These are phyloP conservation scores for Silene conica DNA, from an alignment of 148 eudicot species.

Conservation along the genomic window DNA sequence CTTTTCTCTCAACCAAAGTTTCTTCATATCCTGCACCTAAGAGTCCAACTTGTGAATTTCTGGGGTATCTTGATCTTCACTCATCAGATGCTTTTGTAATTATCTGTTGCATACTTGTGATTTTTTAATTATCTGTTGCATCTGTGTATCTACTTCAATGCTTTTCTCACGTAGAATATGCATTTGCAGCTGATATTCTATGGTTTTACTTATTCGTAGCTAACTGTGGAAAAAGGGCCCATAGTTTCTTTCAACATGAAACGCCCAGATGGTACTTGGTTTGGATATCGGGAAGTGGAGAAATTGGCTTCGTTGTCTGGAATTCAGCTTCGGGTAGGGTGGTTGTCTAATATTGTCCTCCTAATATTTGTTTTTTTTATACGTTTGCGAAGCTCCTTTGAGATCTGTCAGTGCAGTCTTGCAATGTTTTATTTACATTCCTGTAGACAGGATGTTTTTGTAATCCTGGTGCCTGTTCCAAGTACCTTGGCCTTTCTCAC, in stretches of 20 bases:
- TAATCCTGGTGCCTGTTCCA: slow-evolving; percentile 98
- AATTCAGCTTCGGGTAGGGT: slow-evolving; percentile 88
- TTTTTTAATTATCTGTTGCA: not conserved
- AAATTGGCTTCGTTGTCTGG: slow-evolving; percentile 89
- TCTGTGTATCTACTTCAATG: not conserved
- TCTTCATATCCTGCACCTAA: slow-evolving; percentile 6
- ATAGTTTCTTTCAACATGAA: slow-evolving; percentile 78
- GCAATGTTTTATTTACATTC: slow-evolving; percentile 21
- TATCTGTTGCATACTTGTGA: not conserved
- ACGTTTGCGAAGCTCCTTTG: not conserved
- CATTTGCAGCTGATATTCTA: not conserved
- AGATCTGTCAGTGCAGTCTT: not conserved
- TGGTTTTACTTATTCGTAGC: slow-evolving; percentile 29
- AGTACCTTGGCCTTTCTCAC: slow-evolving; percentile 87
- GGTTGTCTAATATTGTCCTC: slow-evolving; percentile 4
- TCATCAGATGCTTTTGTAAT: not conserved
- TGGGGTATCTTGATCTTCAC: not conserved
- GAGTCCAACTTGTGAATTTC: too few species aligned
- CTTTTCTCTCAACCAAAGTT: not conserved
- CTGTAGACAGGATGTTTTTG: slow-evolving; percentile 98
- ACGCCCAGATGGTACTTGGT: slow-evolving; percentile 84
- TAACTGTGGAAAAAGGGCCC: slow-evolving; percentile 49
- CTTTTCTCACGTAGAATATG: not conserved
- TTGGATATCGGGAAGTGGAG: slow-evolving; percentile 95
- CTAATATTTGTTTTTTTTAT: not conserved